Percentiles rank a stretch among this genome's conserved stretches.
Conservation (phyloP, 225 moss, liverwort and hornwort species). For the Rhytidiadelphus loreus region DNA sequence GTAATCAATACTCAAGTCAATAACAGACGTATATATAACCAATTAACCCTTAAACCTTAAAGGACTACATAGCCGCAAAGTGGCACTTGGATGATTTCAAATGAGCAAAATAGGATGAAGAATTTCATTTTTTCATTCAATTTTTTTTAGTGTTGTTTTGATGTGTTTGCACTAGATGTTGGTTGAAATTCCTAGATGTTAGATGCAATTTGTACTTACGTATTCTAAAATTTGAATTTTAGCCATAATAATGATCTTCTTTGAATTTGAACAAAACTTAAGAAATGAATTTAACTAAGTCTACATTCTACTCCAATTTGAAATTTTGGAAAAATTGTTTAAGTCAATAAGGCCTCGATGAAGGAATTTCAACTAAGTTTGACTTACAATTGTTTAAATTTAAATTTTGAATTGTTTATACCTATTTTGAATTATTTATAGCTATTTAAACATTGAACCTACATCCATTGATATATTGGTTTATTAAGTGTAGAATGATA, state of each 20-base stretch:
- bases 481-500: no score
- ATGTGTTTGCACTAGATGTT: background rate
- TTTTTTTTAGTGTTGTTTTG: fast-evolving
- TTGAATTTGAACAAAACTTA: no score
- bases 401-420: no score
- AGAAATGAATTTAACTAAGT: no score
- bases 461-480: no score
- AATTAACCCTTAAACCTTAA: background rate
- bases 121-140: background rate
- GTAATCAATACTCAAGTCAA: background rate
- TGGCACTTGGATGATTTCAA: background rate
- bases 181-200: fast-evolving
- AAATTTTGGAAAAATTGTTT: background rate
- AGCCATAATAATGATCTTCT: no score
- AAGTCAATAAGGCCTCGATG: no score
- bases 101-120: background rate
- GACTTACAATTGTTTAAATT: no score
- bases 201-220: no score
- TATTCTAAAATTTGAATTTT: no score
- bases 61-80: background rate
- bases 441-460: background rate
- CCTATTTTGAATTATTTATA: background rate
- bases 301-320: no score
- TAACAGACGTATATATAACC: background rate
- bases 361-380: no score